Evolutionary conservation across 1,284 basidiomycete species (phyloP).

Genomic region (Sutorius eximius): DNA sequence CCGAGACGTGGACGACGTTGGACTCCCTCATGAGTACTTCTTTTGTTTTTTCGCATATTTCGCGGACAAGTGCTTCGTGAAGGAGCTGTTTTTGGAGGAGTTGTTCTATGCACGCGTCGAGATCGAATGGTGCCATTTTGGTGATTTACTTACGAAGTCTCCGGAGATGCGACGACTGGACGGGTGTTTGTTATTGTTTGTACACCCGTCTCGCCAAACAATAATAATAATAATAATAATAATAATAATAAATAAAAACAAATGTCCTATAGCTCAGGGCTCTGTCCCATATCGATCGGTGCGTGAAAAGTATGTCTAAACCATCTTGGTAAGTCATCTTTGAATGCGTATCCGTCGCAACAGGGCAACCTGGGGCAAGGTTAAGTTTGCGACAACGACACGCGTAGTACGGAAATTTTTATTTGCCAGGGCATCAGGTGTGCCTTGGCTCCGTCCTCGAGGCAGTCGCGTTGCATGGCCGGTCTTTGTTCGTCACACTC

Average conservation of each 20-base stretch:
- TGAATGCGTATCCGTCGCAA: constrained; percentile 8
- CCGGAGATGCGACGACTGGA: constrained; percentile 6
- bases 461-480: constrained; percentile 32
- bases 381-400: constrained; percentile 31
- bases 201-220: constrained; percentile 4
- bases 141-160: constrained; percentile 14
- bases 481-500: constrained; percentile 20
- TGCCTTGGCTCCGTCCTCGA: constrained; percentile 39
- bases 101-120: constrained; percentile 92
- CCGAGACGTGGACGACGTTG: constrained; percentile 96
- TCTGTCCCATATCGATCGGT: constrained; percentile 13
- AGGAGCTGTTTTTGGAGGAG: constrained; percentile 89
- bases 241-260: neutral
- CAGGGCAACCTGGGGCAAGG: constrained; percentile 28
- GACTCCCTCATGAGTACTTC: constrained; percentile 98
- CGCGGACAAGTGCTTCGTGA: constrained; percentile 87
- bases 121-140: constrained; percentile 87
- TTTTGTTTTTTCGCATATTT: constrained; percentile 98
- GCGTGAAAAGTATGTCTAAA: constrained; percentile 19
- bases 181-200: constrained; percentile 42
- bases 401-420: constrained; percentile 34
- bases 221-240: constrained; percentile 3
- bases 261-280: constrained; percentile 14
- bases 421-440: constrained; percentile 21
- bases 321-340: constrained; percentile 18